phyloP scores from a whole-genome alignment of 768 basidiomycete genomes.

The Hypsizygus marmoreus region DNA sequence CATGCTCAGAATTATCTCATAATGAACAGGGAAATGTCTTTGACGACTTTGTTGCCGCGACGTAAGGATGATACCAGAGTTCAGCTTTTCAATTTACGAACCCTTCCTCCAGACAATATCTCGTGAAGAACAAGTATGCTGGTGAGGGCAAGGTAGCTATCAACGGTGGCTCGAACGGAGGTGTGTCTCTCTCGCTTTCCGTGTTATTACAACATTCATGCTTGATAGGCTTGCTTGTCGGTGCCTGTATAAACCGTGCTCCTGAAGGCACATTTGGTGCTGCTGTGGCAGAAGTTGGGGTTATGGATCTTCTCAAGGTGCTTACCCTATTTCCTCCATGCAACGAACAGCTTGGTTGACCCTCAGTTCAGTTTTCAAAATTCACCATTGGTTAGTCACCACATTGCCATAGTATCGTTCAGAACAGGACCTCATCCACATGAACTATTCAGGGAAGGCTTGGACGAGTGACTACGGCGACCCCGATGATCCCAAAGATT shows the following conservation, averaged over 20 bases:
- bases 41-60: constrained; percentile 81
- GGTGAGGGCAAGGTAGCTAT: constrained; percentile 72
- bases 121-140: constrained; percentile 72
- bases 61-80: constrained; percentile 45
- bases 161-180: constrained; percentile 83
- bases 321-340: constrained; percentile 1
- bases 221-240: constrained; percentile 66
- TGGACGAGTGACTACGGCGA: constrained; percentile 84
- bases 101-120: constrained; percentile 51
- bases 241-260: constrained; percentile 82
- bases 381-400: constrained; percentile 66
- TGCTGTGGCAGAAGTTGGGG: constrained; percentile 80
- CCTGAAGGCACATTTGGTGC: constrained; percentile 77
- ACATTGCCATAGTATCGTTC: not conserved
- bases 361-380: constrained; percentile 55
- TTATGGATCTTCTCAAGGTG: constrained; percentile 79
- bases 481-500: constrained; percentile 73
- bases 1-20: constrained; percentile 7
- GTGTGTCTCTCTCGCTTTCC: constrained; percentile 29
- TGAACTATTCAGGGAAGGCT: constrained; percentile 50
- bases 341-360: constrained; percentile 2
- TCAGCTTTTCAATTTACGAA: not conserved
- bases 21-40: constrained; percentile 64
- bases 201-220: not conserved
- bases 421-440: constrained; percentile 9